Base-by-base conservation (phyloP, 129 eudicot genomes). In the Kitagawia praeruptora region DNA sequence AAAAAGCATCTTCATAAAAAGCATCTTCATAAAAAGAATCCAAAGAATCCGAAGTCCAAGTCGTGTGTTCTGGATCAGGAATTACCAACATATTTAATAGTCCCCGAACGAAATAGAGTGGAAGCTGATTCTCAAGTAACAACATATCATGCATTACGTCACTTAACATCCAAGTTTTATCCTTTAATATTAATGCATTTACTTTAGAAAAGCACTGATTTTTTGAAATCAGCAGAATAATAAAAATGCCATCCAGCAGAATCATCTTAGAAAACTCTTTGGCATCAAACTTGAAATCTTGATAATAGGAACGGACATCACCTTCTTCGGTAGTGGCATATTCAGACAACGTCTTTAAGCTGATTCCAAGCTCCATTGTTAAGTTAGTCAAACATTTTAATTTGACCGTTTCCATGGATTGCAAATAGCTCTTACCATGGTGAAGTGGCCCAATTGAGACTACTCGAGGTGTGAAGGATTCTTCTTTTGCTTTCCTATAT, bases 401-500 rank as follows among this genome's bases (percentile, higher is more conserved):
- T 34, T 34, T 34, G 37, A 1, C 2, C 37, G 37, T 34, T 34
- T 34, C 37, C 37, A 34, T 34, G 37, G 37, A 2, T 34, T 34
- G 37, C 37, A 34, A 34, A 34, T 34, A 1, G 37, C 37, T 34
- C 37, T 34, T 34, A 34, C 37, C 37, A 34, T 34, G 37, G 37
- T 34, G 37, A 34, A 34, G 37, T 34, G 37, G 37, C 27, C 83
- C 83, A 10, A 80, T 56, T 8, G 83, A 80, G 54, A 73, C 73
- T 53, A 76, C 49, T 10, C 63, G 77, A 82, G 84, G 84, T 19
- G 77, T 76, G 75, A 38, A 82, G 0, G 81, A 80, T 64, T 76
- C 80, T 69, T 67, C 72, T 53, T 76, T 82, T 10, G 39, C 3
- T 27, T 77, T 82, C 2, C 84, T 51, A 27, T 48, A 64, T 23